A percentile compares a stretch with the other conserved stretches of the same genome.
Evolutionary conservation across 208 protist species (phyloP).

Genomic region (Entamoeba invadens): DNA sequence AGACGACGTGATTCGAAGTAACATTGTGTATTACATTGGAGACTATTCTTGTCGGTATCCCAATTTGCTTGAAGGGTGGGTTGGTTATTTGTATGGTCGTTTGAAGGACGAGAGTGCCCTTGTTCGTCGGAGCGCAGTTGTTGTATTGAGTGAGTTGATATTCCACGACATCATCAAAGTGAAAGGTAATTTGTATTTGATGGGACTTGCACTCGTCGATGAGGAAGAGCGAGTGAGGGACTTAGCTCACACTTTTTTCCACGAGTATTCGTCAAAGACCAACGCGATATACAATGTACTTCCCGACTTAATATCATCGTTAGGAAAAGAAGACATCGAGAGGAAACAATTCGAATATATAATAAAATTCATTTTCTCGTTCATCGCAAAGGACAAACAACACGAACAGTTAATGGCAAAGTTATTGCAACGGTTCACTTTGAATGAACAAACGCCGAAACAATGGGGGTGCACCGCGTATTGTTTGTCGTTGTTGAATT

Average conservation of each 20-base stretch:
- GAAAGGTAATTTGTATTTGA: conserved; percentile 39
- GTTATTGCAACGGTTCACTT: neutral
- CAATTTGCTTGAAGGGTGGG: conserved; percentile 53
- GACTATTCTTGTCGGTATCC: conserved; percentile 55
- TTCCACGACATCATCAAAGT: conserved; percentile 58
- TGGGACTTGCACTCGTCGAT: conserved; percentile 48
- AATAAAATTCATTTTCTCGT: conserved; percentile 47
- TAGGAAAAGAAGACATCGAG: conserved; percentile 20
- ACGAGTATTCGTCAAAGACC: conserved; percentile 39
- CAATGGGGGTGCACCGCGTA: neutral
- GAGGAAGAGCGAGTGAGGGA: conserved; percentile 27
- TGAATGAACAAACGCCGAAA: neutral
- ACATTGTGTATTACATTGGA: conserved; percentile 51
- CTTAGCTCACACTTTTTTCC: conserved; percentile 48
- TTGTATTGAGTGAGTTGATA: conserved; percentile 59
- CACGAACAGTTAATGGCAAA: neutral
- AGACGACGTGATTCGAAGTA: conserved; percentile 34
- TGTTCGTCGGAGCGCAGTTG: conserved; percentile 51
- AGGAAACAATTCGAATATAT: conserved; percentile 29
- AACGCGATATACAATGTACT: conserved; percentile 52
- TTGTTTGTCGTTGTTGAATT: neutral
- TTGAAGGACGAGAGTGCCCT: conserved; percentile 24
- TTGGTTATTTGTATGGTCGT: conserved; percentile 41
- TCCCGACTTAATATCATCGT: conserved; percentile 45
- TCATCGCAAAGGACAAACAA: conserved; percentile 29